Percentiles rank a stretch among this genome's conserved stretches.
phyloP scores from a whole-genome alignment of 2,329 filamentous ascomycete genomes.

The Fusarium decemcellulare region DNA sequence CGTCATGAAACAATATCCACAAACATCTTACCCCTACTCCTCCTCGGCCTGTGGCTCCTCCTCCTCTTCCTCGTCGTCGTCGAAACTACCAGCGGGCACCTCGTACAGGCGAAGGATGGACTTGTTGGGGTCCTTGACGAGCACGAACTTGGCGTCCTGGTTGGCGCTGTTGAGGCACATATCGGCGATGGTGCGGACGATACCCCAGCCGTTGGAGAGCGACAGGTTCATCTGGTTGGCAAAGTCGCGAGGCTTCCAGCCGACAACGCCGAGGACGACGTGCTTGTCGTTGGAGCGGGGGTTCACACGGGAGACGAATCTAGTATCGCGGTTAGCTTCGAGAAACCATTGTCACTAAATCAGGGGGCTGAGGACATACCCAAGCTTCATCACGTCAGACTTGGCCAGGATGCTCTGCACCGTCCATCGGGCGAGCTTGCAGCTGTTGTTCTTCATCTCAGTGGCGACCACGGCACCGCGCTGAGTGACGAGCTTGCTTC shows the following conservation, averaged over 20 bases:
- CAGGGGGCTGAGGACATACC: slow-evolving; percentile 67
- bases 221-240: slow-evolving; percentile 98
- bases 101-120: slow-evolving; percentile 93
- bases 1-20: slow-evolving; percentile 32
- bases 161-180: slow-evolving; percentile 86
- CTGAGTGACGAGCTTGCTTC: slow-evolving; percentile 93
- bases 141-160: slow-evolving; percentile 85
- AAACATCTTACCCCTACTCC: slow-evolving; percentile 32
- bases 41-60: slow-evolving; percentile 56
- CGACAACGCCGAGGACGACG: slow-evolving; percentile 93
- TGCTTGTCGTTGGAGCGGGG: slow-evolving; percentile 94
- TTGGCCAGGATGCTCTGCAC: slow-evolving; percentile 96
- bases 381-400: slow-evolving; percentile 99
- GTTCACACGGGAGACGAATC: slow-evolving; percentile 95
- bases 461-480: slow-evolving; percentile 97
- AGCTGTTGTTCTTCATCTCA: slow-evolving; percentile 99
- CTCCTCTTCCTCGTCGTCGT: slow-evolving; percentile 80
- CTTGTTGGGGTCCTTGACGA: slow-evolving; percentile 96
- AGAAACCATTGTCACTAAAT: background rate
- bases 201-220: slow-evolving; percentile 98
- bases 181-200: slow-evolving; percentile 97
- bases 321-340: slow-evolving; percentile 53
- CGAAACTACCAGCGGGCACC: slow-evolving; percentile 88
- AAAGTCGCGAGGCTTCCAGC: slow-evolving; percentile 98
- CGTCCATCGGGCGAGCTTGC: slow-evolving; percentile 98